Conservation (phyloP, 2,329 filamentous ascomycete species). For the Fragosphaeria purpurea region DNA sequence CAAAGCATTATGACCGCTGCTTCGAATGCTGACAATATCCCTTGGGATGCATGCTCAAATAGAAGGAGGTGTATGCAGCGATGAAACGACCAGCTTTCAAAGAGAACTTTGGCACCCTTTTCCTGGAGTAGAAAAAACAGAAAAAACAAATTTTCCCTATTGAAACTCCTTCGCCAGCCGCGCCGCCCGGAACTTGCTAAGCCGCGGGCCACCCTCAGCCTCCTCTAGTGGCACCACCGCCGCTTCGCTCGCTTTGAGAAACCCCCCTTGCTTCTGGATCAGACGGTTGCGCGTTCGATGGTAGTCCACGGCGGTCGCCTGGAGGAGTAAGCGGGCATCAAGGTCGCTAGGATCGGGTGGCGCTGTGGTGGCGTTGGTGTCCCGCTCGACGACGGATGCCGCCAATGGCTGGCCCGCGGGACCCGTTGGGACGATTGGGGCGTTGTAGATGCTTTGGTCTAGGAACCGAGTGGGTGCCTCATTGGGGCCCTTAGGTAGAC, state of each 20-base stretch:
- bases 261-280: constrained; percentile 75
- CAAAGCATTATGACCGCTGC: too few species aligned
- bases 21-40: too few species aligned
- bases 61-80: too few species aligned
- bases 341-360: constrained; percentile 49
- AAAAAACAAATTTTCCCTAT: too few species aligned
- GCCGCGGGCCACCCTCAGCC: constrained; percentile 49
- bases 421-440: constrained; percentile 27
- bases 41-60: too few species aligned
- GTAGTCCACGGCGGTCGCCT: constrained; percentile 74
- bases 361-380: constrained; percentile 26
- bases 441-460: constrained; percentile 21
- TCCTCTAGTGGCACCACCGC: constrained; percentile 59
- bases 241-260: constrained; percentile 60
- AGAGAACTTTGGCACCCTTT: not conserved
- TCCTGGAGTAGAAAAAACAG: not conserved
- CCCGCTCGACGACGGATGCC: constrained; percentile 47
- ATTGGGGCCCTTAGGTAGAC: constrained; percentile 31
- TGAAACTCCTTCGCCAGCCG: constrained; percentile 30
- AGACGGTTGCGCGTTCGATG: constrained; percentile 72
- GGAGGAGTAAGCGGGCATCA: constrained; percentile 61
- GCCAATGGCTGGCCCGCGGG: constrained; percentile 49
- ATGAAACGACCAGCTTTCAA: too few species aligned
- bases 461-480: constrained; percentile 32
- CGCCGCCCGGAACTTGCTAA: constrained; percentile 68